Evolutionary conservation across 495 filamentous ascomycete genomes (phyloP).

Genomic region (Aspergillus haitiensis): DNA sequence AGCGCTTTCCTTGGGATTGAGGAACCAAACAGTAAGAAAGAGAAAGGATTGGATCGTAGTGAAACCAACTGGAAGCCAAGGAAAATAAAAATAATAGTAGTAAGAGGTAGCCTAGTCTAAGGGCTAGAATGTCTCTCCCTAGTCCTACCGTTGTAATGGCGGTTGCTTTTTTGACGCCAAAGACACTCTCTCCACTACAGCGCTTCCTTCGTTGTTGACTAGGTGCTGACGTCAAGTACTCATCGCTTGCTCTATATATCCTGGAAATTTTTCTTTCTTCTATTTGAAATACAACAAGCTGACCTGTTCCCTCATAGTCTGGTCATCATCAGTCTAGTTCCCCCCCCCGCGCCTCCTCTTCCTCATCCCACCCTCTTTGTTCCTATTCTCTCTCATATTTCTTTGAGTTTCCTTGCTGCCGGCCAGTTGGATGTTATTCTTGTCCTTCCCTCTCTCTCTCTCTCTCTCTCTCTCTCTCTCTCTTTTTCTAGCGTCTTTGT

Average conservation of each 20-base stretch:
- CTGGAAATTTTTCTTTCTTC: not conserved
- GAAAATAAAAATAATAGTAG: not conserved
- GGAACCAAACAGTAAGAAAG: not conserved
- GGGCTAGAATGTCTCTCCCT: not conserved
- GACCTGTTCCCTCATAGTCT: not conserved
- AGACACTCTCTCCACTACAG: conserved; percentile 15
- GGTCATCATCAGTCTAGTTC: not conserved
- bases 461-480: not conserved
- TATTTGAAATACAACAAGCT: not conserved
- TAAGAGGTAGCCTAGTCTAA: not conserved
- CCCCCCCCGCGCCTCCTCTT: not conserved
- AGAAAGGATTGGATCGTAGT: conserved; percentile 10
- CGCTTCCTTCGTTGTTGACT: conserved; percentile 13
- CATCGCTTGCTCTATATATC: conserved; percentile 8
- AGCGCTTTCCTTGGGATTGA: not conserved
- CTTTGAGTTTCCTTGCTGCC: conserved; percentile 1
- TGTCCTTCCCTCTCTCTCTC: not conserved
- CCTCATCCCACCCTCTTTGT: not conserved
- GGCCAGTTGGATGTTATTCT: not conserved
- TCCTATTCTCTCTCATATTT: not conserved
- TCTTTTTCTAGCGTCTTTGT: not conserved
- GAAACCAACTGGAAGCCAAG: not conserved
- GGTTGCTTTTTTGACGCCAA: conserved; percentile 19
- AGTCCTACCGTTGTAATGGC: conserved; percentile 6
- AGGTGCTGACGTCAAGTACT: conserved; percentile 26